Base-by-base conservation (phyloP, 306 rosid species). In the Cercis canadensis region DNA sequence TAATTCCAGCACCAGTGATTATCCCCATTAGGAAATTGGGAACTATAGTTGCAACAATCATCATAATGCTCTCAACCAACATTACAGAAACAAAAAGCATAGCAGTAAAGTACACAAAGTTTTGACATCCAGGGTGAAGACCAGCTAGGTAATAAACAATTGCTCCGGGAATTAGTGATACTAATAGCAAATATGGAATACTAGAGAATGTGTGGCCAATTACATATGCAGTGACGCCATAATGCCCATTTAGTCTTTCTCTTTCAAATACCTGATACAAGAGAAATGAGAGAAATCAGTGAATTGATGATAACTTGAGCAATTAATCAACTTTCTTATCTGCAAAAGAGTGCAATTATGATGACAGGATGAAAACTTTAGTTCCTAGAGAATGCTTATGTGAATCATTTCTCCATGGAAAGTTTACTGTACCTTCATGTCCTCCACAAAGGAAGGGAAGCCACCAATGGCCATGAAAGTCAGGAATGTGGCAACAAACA, bases 1-100 rank as follows among this genome's bases (percentile, higher is more conserved):
- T 75, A 70, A 84, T 67, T 52, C 92, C 92, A 16, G 87, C 69
- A 13, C 92, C 92, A 0, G 75, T 36, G 12, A 87, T 87, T 16
- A 84, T 82, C 0, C 92, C 92, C 84, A 82, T 76, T 0, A 87
- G 80, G 44, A 73, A 81, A 63, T 84, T 77, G 29, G 92, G 89
- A 8, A 84, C 87, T 32, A 84, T 44, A 37, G 74, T 79, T 6
- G 89, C 87, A 7, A 84, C 76, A 61, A 81, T 72, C 92, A 87
- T 87, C 92, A 87, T 84, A 0, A 84, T 56, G 81, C 87, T 87
- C 76, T 87, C 92, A n/a, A 87, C 87, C 24, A 87, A 39, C 87
- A 77, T 64, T 66, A 82, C 74, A 62, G 80, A 79, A 4, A 74
- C 74, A 65, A 81, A 84, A 1, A 87, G 39, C 5, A 72, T 43